phyloP scores from a whole-genome alignment of 768 basidiomycete genomes.

The Hydnum rufescens region DNA sequence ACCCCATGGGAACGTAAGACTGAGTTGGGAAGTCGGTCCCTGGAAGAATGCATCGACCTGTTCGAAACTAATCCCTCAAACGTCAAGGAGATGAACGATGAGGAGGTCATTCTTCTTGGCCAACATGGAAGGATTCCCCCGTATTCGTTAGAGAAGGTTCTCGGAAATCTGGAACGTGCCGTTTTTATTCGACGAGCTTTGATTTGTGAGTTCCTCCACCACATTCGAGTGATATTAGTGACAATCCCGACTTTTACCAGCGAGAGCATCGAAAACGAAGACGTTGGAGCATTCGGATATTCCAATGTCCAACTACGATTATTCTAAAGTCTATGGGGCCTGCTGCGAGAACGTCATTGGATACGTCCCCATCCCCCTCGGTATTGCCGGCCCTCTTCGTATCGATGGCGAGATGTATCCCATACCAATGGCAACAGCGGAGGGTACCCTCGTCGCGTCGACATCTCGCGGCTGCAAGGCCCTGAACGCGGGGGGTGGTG shows the following conservation, averaged over 20 bases:
- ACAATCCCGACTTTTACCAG: slow-evolving; percentile 20
- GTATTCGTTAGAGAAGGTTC: slow-evolving; percentile 89
- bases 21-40: slow-evolving; percentile 22
- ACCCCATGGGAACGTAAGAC: background rate
- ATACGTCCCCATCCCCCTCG: slow-evolving; percentile 88
- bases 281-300: slow-evolving; percentile 69
- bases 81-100: slow-evolving; percentile 57
- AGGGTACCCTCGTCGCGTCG: slow-evolving; percentile 94
- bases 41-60: slow-evolving; percentile 63
- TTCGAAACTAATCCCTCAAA: slow-evolving; percentile 37
- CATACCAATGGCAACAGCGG: slow-evolving; percentile 99
- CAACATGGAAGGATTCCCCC: slow-evolving; percentile 85
- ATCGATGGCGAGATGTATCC: slow-evolving; percentile 70
- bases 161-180: slow-evolving; percentile 76
- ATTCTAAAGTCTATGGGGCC: slow-evolving; percentile 80
- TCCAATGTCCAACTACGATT: slow-evolving; percentile 77
- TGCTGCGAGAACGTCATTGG: slow-evolving; percentile 99
- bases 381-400: slow-evolving; percentile 86
- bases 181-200: slow-evolving; percentile 72
- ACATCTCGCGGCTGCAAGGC: slow-evolving; percentile 97
- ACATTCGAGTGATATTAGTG: background rate
- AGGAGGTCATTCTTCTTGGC: slow-evolving; percentile 73
- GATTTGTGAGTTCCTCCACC: slow-evolving; percentile 45
- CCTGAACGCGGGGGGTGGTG: slow-evolving; percentile 87
- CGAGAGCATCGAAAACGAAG: slow-evolving; percentile 67